A percentile compares a stretch with the other conserved stretches of the same genome.
Evolutionary conservation across 164 flowering plant species (phyloP).

Genomic region (Vitis riparia): DNA sequence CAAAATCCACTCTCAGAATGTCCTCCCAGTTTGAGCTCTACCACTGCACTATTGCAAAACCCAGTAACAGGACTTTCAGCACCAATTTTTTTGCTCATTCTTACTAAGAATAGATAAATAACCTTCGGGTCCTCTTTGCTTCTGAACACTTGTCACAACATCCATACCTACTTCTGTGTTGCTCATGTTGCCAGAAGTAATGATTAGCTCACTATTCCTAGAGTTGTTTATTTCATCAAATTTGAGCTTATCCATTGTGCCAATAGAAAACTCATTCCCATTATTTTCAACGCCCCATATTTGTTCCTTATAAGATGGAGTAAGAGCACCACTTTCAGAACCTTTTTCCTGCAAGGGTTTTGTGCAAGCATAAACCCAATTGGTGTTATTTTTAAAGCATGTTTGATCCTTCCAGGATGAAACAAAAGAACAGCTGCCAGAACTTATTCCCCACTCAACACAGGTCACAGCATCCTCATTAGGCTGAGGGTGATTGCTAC

Average conservation of each 20-base stretch:
- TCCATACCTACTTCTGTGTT: slow-evolving; percentile 9
- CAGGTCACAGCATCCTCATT: slow-evolving; percentile 10
- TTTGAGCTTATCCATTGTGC: slow-evolving; percentile 6
- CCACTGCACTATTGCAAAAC: slow-evolving; percentile 5
- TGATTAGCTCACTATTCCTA: slow-evolving; percentile 5
- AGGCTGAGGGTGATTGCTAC: neutral
- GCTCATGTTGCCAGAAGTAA: slow-evolving; percentile 13
- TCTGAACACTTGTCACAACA: slow-evolving; percentile 5
- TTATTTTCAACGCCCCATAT: slow-evolving; percentile 5
- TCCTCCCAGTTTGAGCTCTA: slow-evolving; percentile 18
- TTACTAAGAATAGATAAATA: slow-evolving; percentile 19
- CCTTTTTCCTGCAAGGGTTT: neutral
- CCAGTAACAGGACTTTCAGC: slow-evolving; percentile 14
- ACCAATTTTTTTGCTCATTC: slow-evolving; percentile 14
- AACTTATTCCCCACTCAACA: slow-evolving; percentile 10
- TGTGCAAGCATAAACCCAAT: neutral
- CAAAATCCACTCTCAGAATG: slow-evolving; percentile 17
- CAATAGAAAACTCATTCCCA: neutral
- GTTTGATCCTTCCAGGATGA: slow-evolving; percentile 8
- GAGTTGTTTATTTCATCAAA: slow-evolving; percentile 5
- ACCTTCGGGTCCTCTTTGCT: slow-evolving; percentile 15
- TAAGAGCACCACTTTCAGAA: neutral
- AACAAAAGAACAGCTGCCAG: slow-evolving; percentile 9
- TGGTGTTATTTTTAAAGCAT: neutral
- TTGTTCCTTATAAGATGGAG: slow-evolving; percentile 5